Percentiles rank a stretch among this genome's conserved stretches.
Conservation (phyloP, 305 asterid genomes). For the Fraxinus xanthoxyloides region DNA sequence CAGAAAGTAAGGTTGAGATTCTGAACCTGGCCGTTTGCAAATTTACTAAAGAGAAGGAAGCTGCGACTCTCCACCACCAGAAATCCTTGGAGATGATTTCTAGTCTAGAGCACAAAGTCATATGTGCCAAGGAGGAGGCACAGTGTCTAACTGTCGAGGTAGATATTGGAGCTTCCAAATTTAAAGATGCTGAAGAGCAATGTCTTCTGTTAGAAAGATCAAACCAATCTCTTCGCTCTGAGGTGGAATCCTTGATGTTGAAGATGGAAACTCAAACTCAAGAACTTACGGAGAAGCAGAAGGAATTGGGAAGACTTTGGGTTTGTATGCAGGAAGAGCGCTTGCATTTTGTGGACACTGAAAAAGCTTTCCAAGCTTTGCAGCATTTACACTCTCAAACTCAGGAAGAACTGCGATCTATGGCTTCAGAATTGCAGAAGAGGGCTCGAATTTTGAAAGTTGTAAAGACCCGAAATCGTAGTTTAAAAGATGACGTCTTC, state of each 20-base stretch:
- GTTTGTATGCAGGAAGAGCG: conserved; percentile 83
- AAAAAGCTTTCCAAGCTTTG: conserved; percentile 89
- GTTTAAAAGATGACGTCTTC: conserved; percentile 61
- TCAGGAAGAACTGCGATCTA: conserved; percentile 76
- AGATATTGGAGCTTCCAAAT: conserved; percentile 53
- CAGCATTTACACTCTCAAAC: conserved; percentile 87
- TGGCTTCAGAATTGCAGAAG: conserved; percentile 67
- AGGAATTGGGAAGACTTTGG: conserved; percentile 82
- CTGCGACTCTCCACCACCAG: conserved; percentile 51
- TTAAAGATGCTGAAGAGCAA: conserved; percentile 78
- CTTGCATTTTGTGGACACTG: conserved; percentile 87
- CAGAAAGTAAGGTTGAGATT: conserved; percentile 68
- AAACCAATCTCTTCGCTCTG: conserved; percentile 76
- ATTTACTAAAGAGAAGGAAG: conserved; percentile 68
- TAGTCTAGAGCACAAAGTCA: conserved; percentile 53
- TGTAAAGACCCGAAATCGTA: conserved; percentile 53
- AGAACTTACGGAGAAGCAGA: conserved; percentile 88
- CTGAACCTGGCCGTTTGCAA: conserved; percentile 56
- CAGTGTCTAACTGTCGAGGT: conserved; percentile 64
- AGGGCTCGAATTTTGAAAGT: conserved; percentile 58
- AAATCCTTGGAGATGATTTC: conserved; percentile 67
- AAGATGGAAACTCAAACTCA: conserved; percentile 75
- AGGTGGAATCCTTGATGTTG: conserved; percentile 66
- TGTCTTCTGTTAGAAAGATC: conserved; percentile 61
- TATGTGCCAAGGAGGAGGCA: conserved; percentile 59